Evolutionary conservation across 2,329 filamentous ascomycete genomes (phyloP), one percentile per base, ranked within the genome.

Genomic region (Colletotrichum liriopes): DNA sequence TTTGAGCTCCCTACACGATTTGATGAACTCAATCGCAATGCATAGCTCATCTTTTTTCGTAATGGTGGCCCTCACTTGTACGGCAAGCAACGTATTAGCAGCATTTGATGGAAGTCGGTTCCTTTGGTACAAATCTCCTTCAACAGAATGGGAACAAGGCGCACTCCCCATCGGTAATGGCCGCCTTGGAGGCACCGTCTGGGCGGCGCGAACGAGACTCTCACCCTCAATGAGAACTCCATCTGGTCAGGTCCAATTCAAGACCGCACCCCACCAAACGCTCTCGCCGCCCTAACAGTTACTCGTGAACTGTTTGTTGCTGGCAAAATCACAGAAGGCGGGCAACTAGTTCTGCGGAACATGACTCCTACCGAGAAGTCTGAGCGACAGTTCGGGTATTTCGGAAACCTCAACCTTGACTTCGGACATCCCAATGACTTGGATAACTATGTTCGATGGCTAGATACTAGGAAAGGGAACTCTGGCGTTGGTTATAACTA

Each of bases 121-220:
- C 37, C 64, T 71, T 16, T 71, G 68, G 68, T 71, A 64, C 12
- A 67, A 39, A 20, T 43, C 47, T 20, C 68, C 68, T 23, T 61
- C 64, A 26, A 39, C n/a, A 39, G 58, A 67, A 51, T 62, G 63
- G 65, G 56, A 71, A 20, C 32, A 71, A 41, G 58, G 63, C 58
- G 84, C 86, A 18, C 78, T 87, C 0, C 86, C 86, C 1, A 81
- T 88, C 66, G 86, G 86, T 3, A 88, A 88, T 74, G 86, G 86
- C 14, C 81, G 86, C 23, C 68, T 82, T 1, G 80, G 78, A 6
- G 78, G 76, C 3, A 86, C 86, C 81, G 74, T 87, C 35, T 83
- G 84, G 86, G 86, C 16, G 81, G 83, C 16, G 76, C 80, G 16
- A 80, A 80, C 1, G 85, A 86, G 59, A 79, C 83, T 49, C 75